Evolutionary conservation across 148 eudicot genomes (phyloP).

Genomic region (Gaultheria prostrata): DNA sequence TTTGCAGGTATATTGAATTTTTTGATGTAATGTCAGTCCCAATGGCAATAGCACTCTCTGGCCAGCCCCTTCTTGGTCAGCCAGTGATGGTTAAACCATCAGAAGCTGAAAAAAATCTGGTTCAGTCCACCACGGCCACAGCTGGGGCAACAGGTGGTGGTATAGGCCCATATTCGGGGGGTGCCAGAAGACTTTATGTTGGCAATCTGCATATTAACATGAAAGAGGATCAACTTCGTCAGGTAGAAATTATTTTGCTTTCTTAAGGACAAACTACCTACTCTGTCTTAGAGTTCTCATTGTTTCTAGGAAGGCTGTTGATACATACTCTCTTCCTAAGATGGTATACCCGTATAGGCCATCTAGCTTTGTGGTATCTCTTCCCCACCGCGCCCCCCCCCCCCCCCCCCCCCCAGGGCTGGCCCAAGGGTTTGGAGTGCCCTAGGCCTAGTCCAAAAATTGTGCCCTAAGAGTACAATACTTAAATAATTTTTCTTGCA

Average conservation of each 20-base stretch:
- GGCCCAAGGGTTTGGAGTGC: too few relatives aligned
- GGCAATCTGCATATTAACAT: conserved; percentile 77
- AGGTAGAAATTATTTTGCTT: conserved; percentile 38
- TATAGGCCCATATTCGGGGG: conserved; percentile 56
- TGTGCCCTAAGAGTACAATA: too few relatives aligned
- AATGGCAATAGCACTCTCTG: conserved; percentile 94
- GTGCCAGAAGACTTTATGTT: conserved; percentile 77
- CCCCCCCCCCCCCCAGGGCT: too few relatives aligned
- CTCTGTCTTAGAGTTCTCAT: neutral
- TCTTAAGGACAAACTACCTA: neutral
- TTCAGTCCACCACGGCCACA: conserved; percentile 58
- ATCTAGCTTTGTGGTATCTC: neutral
- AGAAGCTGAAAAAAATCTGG: conserved; percentile 95
- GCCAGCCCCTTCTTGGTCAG: conserved; percentile 81
- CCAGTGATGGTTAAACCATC: conserved; percentile 98
- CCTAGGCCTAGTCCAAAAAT: too few relatives aligned
- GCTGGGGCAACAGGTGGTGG: conserved; percentile 51
- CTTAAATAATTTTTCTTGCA: too few relatives aligned
- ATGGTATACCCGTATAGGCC: neutral
- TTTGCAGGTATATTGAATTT: conserved; percentile 82
- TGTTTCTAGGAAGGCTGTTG: neutral
- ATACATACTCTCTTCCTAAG: neutral
- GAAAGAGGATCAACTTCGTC: conserved; percentile 84
- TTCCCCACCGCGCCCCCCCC: too few relatives aligned
- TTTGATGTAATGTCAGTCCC: conserved; percentile 92